Conservation (phyloP, 352 stramenopile species). For the Pythium folliculosum region DNA sequence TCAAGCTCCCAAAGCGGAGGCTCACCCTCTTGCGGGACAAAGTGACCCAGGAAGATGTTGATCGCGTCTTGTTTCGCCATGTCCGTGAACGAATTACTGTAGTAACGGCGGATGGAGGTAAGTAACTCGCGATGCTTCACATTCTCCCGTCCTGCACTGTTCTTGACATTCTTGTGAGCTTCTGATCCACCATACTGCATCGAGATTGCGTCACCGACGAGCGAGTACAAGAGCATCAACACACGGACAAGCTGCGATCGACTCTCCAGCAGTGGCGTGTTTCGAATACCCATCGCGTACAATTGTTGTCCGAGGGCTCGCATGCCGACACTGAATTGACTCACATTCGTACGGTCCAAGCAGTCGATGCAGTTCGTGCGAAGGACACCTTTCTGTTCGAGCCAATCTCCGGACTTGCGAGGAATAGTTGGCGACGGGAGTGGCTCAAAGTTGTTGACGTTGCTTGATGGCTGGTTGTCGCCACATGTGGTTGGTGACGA, state of each 20-base stretch:
- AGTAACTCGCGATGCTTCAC: constrained; percentile 97
- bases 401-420: constrained; percentile 83
- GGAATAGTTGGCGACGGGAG: constrained; percentile 67
- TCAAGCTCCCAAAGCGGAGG: constrained; percentile 83
- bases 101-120: constrained; percentile 98
- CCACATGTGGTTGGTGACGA: constrained; percentile 1
- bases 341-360: constrained; percentile 87
- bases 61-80: constrained; percentile 98
- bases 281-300: constrained; percentile 96
- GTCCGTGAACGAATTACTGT: constrained; percentile 99
- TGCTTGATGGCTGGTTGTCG: not conserved
- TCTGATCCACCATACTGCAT: constrained; percentile 99
- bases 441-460: constrained; percentile 18
- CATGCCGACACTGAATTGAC: constrained; percentile 86
- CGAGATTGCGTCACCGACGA: constrained; percentile 98
- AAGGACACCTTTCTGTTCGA: constrained; percentile 97
- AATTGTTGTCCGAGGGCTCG: constrained; percentile 95
- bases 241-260: constrained; percentile 94
- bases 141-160: constrained; percentile 78
- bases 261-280: constrained; percentile 77
- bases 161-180: constrained; percentile 98
- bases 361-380: constrained; percentile 99
- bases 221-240: constrained; percentile 98
- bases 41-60: constrained; percentile 98
- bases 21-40: constrained; percentile 67